Base-by-base conservation (phyloP, 139 green algal species). In the Chlorella vulgaris region DNA sequence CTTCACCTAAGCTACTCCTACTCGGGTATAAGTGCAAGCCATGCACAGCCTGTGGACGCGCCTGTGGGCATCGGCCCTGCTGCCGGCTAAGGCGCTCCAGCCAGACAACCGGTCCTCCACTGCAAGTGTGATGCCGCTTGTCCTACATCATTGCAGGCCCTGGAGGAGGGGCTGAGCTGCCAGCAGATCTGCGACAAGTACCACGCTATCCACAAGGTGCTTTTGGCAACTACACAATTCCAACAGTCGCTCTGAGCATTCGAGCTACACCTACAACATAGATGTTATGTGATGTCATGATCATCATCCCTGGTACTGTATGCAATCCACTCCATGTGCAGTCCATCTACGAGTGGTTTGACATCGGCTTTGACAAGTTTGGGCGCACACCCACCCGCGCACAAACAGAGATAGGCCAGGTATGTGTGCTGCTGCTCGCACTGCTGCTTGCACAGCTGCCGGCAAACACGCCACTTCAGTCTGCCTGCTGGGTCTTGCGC, bases 171-270 rank as follows among this genome's bases (percentile, higher is more conserved):
- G 0, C 78, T 98, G 36, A 97, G 87, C 38, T 94, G 90, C 81
- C 88, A 94, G 74, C 76, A 98, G 90, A 97, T 99, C 78, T 99
- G 96, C 88, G 95, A 99, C 90, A 99, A 99, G 92, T 99, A 98
- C 89, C 91, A 99, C 76, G 94, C 92, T 28, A 95, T 99, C 70
- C 96, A 99, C 87, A 88, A 84, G 13, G 74, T 43, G 74, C n/a
- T n/a, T n/a, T n/a, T n/a, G n/a, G n/a, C n/a, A n/a, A n/a, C n/a
- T n/a, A n/a, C n/a, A n/a, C n/a, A n/a, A n/a, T n/a, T n/a, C n/a
- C n/a, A n/a, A n/a, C n/a, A n/a, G n/a, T n/a, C n/a, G n/a, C n/a
- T n/a, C n/a, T n/a, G n/a, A n/a, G n/a, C n/a, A n/a, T n/a, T n/a
- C n/a, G n/a, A n/a, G n/a, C n/a, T n/a, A n/a, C n/a, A n/a, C n/a